A percentile compares a stretch with the other conserved stretches of the same genome.
Conservation (phyloP, 2,329 filamentous ascomycete genomes). For the Aspergillus calidoustus region DNA sequence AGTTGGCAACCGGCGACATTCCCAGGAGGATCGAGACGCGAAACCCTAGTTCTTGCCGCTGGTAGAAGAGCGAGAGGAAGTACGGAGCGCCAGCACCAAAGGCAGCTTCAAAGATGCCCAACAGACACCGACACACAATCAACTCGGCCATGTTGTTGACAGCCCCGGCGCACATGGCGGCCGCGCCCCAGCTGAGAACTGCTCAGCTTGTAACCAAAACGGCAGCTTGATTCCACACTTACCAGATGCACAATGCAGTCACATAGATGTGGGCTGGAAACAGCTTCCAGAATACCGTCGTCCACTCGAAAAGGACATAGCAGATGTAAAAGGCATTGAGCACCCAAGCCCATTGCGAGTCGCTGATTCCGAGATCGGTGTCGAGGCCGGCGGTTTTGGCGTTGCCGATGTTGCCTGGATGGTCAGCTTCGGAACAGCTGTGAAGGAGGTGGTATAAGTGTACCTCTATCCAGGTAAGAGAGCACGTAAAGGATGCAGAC, state of each 20-base stretch:
- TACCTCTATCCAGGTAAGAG: constrained; percentile 31
- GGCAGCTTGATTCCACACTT: constrained; percentile 4
- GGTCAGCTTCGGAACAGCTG: background rate
- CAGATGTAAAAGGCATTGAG: constrained; percentile 33
- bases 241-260: constrained; percentile 29
- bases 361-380: constrained; percentile 24
- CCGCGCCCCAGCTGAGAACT: constrained; percentile 28
- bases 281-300: constrained; percentile 31
- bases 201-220: background rate
- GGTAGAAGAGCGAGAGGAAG: constrained; percentile 56
- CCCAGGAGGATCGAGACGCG: constrained; percentile 53
- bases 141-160: constrained; percentile 27
- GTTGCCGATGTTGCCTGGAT: constrained; percentile 30
- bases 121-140: constrained; percentile 25
- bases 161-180: constrained; percentile 32
- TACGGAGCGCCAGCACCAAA: constrained; percentile 32
- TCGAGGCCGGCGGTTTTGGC: constrained; percentile 31
- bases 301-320: constrained; percentile 34
- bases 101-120: constrained; percentile 30
- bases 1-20: constrained; percentile 44
- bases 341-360: constrained; percentile 31
- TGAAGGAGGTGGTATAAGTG: background rate
- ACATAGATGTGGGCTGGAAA: constrained; percentile 31
- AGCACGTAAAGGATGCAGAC: constrained; percentile 31
- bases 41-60: constrained; percentile 54